Evolutionary conservation across 1,284 basidiomycete genomes (phyloP), one percentile per base, ranked within the genome.

Genomic region (Meira miltonrushii): DNA sequence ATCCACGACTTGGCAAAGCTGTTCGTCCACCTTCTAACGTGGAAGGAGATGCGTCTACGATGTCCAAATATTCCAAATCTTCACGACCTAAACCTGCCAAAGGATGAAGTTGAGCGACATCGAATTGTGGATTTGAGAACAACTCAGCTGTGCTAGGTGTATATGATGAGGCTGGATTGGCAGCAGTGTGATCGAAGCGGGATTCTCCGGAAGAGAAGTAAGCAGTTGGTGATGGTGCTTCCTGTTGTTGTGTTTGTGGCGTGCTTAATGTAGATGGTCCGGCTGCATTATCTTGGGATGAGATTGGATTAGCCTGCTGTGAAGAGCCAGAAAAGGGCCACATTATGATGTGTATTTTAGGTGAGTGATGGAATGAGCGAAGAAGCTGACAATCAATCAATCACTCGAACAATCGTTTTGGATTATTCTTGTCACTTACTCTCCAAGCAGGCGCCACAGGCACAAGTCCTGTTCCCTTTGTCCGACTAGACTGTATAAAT

Each of bases 1-100:
- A 99, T 61, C 95, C 94, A 80, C 95, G 67, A 39, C 66, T 69
- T n/a, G 77, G 77, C n/a, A 78, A 67, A 47, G 73, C 70, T 37
- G 73, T 76, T 49, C 74, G 67, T 17, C 67, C 74, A 33, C 76
- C 76, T 57, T 78, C 74, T 54, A 78, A 62, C 47, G 64, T 64
- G 56, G 68, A 70, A 12, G 75, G 72, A 41, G 61, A 61, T 39
- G 66, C 68, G 46, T 79, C 77, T n/a, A 71, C 71, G 40, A 79
- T 63, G 54, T 75, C 71, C 33, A 79, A 69, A 57, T 78, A 79
- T 62, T 78, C 77, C 19, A 78, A 61, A n/a, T 78, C 75, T 17
- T 75, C 70, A 54, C 71, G 68, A 39, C 68, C 64, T 15, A 78
- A 61, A 13, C 71, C 66, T 19, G 72, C 75, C 37, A 77, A 57